Conservation (phyloP, 805 yeast species). For the Starmerella bacillaris region DNA sequence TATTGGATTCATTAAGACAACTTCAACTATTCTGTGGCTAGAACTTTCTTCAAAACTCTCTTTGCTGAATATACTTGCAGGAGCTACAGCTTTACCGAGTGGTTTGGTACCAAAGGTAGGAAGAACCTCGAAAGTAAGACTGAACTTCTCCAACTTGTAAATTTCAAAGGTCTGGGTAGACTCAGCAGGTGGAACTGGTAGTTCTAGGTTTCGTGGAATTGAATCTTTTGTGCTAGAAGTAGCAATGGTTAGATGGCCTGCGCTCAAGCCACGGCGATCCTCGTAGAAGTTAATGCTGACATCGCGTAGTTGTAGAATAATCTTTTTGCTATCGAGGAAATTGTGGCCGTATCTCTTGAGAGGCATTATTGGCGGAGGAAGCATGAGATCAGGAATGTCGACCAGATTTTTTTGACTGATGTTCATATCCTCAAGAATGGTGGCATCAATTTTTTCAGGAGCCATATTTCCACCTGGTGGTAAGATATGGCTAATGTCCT, state of each 20-base stretch:
- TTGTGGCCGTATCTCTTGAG: conserved; percentile 88
- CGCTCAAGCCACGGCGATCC: conserved; percentile 25
- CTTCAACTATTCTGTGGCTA: conserved; percentile 19
- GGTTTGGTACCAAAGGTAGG: conserved; percentile 90
- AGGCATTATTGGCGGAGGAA: conserved; percentile 95
- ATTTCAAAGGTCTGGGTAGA: conserved; percentile 68
- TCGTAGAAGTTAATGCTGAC: conserved; percentile 30
- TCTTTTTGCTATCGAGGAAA: conserved; percentile 67
- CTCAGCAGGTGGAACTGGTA: conserved; percentile 57
- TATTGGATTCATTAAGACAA: conserved; percentile 71
- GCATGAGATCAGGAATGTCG: conserved; percentile 63
- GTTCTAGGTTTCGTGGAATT: conserved; percentile 68
- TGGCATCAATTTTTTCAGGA: neutral
- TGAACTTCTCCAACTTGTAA: conserved; percentile 53
- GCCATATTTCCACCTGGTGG: conserved; percentile 1
- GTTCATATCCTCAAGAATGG: neutral
- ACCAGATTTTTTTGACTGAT: neutral
- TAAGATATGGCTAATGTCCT: conserved; percentile 10
- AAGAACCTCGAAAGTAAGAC: conserved; percentile 72
- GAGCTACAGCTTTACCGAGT: conserved; percentile 73
- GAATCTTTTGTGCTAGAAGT: conserved; percentile 54
- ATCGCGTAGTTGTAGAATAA: conserved; percentile 50
- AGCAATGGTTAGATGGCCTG: conserved; percentile 56
- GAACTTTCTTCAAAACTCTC: conserved; percentile 16
- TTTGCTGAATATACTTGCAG: conserved; percentile 34